These are phyloP conservation scores for Beverwykella pulmonaria DNA, from an alignment of 495 filamentous ascomycete genomes.

Conservation along the genomic window DNA sequence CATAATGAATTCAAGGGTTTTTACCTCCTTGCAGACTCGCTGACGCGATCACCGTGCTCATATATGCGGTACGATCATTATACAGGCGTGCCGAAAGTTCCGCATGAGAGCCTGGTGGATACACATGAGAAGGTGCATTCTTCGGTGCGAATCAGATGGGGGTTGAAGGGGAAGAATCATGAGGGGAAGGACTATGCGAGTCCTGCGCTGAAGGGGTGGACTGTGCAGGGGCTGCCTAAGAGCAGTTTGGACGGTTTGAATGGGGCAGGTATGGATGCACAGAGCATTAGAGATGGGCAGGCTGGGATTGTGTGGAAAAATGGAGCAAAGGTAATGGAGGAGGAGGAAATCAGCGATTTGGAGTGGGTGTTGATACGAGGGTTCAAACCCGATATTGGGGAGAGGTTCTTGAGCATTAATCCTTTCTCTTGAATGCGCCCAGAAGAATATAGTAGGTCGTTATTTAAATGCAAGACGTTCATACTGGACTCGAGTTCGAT, in stretches of 20 bases:
- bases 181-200: conserved; percentile 11
- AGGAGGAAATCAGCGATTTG: conserved; percentile 20
- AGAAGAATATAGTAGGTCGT: not conserved
- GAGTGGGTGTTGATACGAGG: conserved; percentile 18
- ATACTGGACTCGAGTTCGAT: no score
- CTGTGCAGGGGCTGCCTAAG: not conserved
- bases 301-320: conserved; percentile 4
- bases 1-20: conserved; percentile 17
- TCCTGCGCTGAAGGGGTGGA: conserved; percentile 7
- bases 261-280: not conserved
- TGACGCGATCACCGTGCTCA: conserved; percentile 49
- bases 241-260: not conserved
- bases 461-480: no score
- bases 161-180: conserved; percentile 13
- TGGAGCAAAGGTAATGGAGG: conserved; percentile 19
- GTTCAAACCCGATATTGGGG: conserved; percentile 5
- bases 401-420: conserved; percentile 10
- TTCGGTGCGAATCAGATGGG: conserved; percentile 18
- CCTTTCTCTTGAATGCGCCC: not conserved
- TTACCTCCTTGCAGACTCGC: conserved; percentile 64
- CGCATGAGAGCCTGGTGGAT: conserved; percentile 2
- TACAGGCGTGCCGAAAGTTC: conserved; percentile 9
- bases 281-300: conserved; percentile 15
- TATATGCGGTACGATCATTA: conserved; percentile 20
- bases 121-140: conserved; percentile 23